Base-by-base conservation (phyloP, 2,329 filamentous ascomycete genomes). In the Aspergillus carbonarius region DNA sequence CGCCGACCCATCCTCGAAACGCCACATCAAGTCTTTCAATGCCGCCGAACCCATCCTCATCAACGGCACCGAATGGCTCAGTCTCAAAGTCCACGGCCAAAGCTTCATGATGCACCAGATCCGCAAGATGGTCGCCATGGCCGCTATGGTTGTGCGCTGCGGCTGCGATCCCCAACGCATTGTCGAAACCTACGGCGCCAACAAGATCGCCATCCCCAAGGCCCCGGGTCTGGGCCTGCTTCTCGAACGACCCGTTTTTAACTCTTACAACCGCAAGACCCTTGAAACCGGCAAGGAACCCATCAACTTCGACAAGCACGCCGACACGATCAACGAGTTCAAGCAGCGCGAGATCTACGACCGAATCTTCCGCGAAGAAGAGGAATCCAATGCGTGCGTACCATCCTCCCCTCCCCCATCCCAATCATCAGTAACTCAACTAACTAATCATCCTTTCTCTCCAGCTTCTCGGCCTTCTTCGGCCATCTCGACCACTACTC, bases 71-170 rank as follows among this genome's bases (percentile, higher is more conserved):
- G 90, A 99, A 79, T 99, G 95, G 95, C 82, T 99, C 4, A 95
- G 90, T 44, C 82, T 98, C 65, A 96, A 96, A 74, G 93, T 99
- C 23, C 95, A 99, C 76, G 95, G 95, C 0, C 95, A 99, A 77
- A 93, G 89, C 71, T 99, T 99, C 83, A 99, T 99, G 95, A 99
- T 99, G 95, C 95, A 99, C 76, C 95, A 99, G 79, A 99, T 99
- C 76, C 89, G 95, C 70, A 99, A 98, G 78, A 98, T 99, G 95
- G 91, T 99, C 15, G 92, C 91, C 57, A 92, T 99, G 89, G 91
- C 87, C 8, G 87, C 91, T 34, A 82, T 99, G 60, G 81, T 93
- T 5, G 89, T 96, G 6, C 88, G 95, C 37, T 96, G 90, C 73
- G 95, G 92, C 52, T 88, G 88, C n/a, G 82, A 90, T 4, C 81